These are phyloP conservation scores for Suillus occidentalis DNA, from an alignment of 768 basidiomycete species.

Conservation along the genomic window DNA sequence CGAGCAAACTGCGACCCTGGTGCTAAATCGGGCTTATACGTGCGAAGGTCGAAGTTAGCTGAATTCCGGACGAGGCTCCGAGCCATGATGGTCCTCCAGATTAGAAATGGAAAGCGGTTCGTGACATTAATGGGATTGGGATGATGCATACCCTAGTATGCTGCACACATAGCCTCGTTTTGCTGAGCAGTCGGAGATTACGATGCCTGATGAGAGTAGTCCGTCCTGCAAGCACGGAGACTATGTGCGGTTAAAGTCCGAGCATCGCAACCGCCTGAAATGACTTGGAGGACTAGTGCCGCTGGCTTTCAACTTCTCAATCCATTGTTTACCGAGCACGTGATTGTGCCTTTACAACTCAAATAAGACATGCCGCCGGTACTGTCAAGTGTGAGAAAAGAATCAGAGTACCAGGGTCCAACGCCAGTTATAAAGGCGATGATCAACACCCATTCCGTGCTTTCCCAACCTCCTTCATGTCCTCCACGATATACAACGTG, in stretches of 20 bases:
- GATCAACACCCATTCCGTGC: constrained; percentile 38
- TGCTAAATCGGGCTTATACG: constrained; percentile 6
- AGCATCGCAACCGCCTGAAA: constrained; percentile 2
- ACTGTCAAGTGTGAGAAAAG: constrained; percentile 37
- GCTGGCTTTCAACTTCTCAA: constrained; percentile 23
- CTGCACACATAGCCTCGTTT: neutral
- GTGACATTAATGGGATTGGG: constrained; percentile 4
- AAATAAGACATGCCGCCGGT: constrained; percentile 35
- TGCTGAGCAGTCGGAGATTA: constrained; percentile 1
- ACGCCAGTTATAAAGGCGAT: constrained; percentile 40
- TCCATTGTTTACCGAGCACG: constrained; percentile 21
- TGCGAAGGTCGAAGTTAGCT: constrained; percentile 10
- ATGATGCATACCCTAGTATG: neutral
- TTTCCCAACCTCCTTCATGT: constrained; percentile 38
- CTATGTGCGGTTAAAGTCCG: neutral
- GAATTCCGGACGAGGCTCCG: neutral
- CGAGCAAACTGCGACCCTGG: constrained; percentile 12
- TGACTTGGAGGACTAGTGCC: constrained; percentile 10
- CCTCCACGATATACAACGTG: constrained; percentile 40
- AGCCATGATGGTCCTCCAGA: neutral
- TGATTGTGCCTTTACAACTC: constrained; percentile 28
- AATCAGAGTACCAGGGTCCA: constrained; percentile 34
- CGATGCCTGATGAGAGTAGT: neutral
- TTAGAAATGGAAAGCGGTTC: neutral
- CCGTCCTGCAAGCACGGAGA: constrained; percentile 2